Conservation (phyloP, 148 eudicot species). For the Rheum nobile region DNA sequence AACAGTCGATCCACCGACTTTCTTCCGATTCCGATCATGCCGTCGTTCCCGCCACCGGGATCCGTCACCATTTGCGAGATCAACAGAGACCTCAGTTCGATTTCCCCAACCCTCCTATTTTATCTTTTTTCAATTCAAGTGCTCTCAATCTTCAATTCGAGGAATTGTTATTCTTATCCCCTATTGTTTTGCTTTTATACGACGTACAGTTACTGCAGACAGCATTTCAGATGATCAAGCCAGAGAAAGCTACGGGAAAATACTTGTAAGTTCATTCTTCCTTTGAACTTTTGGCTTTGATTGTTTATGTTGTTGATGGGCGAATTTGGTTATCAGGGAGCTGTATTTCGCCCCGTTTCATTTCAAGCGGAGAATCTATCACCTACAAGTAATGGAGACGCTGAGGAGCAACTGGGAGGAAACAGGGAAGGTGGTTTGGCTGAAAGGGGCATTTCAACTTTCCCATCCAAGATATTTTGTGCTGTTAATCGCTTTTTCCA, state of each 20-base stretch:
- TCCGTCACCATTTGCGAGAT: slow-evolving; percentile 90
- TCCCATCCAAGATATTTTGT: slow-evolving; percentile 19
- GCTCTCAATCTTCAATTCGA: neutral
- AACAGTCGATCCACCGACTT: neutral
- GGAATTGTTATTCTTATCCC: neutral
- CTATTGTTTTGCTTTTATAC: neutral
- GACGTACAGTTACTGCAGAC: slow-evolving; percentile 62
- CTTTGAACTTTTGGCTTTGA: neutral
- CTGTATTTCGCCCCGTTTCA: slow-evolving; percentile 59
- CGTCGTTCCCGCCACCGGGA: slow-evolving; percentile 68
- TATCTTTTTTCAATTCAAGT: neutral
- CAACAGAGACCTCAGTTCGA: slow-evolving; percentile 65
- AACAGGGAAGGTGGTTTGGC: slow-evolving; percentile 12
- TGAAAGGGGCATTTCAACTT: slow-evolving; percentile 23
- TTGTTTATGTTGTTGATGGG: neutral
- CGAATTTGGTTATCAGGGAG: slow-evolving; percentile 33
- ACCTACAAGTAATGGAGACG: slow-evolving; percentile 11
- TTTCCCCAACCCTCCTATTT: neutral
- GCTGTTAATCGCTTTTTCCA: slow-evolving; percentile 44
- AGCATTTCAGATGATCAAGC: slow-evolving; percentile 59
- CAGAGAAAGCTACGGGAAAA: slow-evolving; percentile 55
- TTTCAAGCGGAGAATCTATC: slow-evolving; percentile 36
- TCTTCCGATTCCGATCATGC: slow-evolving; percentile 27
- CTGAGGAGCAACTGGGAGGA: slow-evolving; percentile 18
- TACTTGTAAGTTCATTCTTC: slow-evolving; percentile 28